phyloP scores from a whole-genome alignment of 768 basidiomycete species.

The Agaricus blazei region DNA sequence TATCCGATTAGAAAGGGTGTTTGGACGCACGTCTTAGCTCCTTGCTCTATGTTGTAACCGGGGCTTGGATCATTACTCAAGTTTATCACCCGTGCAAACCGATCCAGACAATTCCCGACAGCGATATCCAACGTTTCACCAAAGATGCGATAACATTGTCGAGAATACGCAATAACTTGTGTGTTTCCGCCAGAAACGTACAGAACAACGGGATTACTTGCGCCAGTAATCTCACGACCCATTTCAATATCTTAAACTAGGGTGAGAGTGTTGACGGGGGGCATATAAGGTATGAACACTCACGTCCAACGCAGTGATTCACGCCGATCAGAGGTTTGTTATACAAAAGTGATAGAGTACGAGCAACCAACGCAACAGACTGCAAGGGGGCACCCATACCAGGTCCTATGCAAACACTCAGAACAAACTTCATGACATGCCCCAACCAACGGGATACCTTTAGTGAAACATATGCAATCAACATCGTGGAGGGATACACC shows the following conservation, averaged over 20 bases:
- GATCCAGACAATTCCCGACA: constrained; percentile 97
- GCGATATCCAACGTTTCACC: constrained; percentile 99
- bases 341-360: constrained; percentile 84
- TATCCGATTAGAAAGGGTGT: not conserved
- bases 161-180: constrained; percentile 98
- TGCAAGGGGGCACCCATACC: constrained; percentile 98
- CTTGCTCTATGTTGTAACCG: constrained; percentile 95
- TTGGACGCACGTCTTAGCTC: constrained; percentile 76
- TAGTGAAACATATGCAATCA: constrained; percentile 96
- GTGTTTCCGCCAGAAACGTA: constrained; percentile 99
- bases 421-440: constrained; percentile 8
- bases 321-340: constrained; percentile 92
- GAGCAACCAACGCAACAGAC: constrained; percentile 89
- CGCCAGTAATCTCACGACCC: constrained; percentile 92
- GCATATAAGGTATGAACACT: constrained; percentile 23
- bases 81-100: constrained; percentile 92
- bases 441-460: constrained; percentile 47
- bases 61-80: constrained; percentile 94
- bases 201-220: constrained; percentile 91
- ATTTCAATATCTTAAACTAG: constrained; percentile 85
- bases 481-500: constrained; percentile 68
- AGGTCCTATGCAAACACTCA: constrained; percentile 60
- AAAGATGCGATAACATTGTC: constrained; percentile 96
- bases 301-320: constrained; percentile 99
- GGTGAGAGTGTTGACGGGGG: not conserved